These are phyloP conservation scores for Ustilago vetiveriae DNA, from an alignment of 1,284 basidiomycete species.

Conservation along the genomic window DNA sequence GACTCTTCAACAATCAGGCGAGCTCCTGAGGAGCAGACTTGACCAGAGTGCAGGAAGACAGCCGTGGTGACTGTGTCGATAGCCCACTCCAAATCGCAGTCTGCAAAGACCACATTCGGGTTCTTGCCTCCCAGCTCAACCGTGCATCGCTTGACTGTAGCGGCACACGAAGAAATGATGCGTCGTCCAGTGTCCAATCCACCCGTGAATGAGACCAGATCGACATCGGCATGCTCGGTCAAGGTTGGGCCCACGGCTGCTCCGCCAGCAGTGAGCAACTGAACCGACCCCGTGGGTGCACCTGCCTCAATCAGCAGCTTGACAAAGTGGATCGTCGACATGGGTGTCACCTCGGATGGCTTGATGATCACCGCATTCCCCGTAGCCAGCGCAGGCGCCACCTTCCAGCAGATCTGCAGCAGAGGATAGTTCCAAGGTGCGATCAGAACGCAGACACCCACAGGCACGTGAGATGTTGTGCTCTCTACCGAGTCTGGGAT, in stretches of 20 bases:
- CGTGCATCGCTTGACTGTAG: conserved; percentile 63
- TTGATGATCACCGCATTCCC: conserved; percentile 66
- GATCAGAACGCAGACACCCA: conserved; percentile 66
- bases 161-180: conserved; percentile 60
- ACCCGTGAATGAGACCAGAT: conserved; percentile 66
- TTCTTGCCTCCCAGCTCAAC: conserved; percentile 67
- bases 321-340: conserved; percentile 64
- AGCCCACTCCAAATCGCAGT: conserved; percentile 63
- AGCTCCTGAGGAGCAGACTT: conserved; percentile 65
- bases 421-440: conserved; percentile 67
- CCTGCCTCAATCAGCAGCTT: conserved; percentile 63
- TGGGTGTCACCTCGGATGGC: conserved; percentile 66
- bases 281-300: conserved; percentile 55
- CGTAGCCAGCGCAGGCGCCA: conserved; percentile 64
- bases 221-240: conserved; percentile 60
- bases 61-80: conserved; percentile 65
- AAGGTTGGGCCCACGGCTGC: conserved; percentile 60
- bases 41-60: conserved; percentile 66
- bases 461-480: conserved; percentile 58
- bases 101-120: conserved; percentile 66
- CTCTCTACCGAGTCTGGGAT: conserved; percentile 61
- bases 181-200: conserved; percentile 62
- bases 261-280: conserved; percentile 63
- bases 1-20: conserved; percentile 65
- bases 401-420: conserved; percentile 66